These are phyloP conservation scores for Corylus heterophylla DNA, from an alignment of 306 rosid species.

Conservation along the genomic window DNA sequence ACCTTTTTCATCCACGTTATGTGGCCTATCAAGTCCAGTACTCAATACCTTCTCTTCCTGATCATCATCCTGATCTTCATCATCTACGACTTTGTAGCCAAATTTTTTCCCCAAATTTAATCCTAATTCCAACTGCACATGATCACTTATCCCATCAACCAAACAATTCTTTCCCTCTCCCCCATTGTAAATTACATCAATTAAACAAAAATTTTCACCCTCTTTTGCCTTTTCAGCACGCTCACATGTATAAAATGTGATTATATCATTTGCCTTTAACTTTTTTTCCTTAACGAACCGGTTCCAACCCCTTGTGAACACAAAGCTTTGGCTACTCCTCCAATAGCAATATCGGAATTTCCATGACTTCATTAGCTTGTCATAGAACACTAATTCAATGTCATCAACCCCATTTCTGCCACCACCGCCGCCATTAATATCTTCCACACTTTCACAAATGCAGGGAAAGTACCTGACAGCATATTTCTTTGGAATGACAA, in stretches of 20 bases:
- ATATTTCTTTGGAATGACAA: conserved; percentile 75
- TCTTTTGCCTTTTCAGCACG: conserved; percentile 24
- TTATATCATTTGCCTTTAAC: conserved; percentile 43
- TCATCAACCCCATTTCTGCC: conserved; percentile 17
- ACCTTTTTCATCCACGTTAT: conserved; percentile 30
- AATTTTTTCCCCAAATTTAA: conserved; percentile 17
- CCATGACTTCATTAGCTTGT: conserved; percentile 44
- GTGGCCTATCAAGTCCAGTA: neutral
- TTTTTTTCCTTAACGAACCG: conserved; percentile 51
- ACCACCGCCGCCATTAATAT: neutral
- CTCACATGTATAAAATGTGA: conserved; percentile 47
- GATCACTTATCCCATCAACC: conserved; percentile 7
- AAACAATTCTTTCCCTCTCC: conserved; percentile 15
- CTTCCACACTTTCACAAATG: conserved; percentile 31
- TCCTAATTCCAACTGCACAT: conserved; percentile 3
- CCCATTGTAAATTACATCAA: conserved; percentile 35
- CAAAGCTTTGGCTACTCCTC: conserved; percentile 54
- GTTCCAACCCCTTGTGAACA: conserved; percentile 63
- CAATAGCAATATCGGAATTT: conserved; percentile 55
- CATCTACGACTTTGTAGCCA: conserved; percentile 6
- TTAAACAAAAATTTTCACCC: conserved; percentile 38
- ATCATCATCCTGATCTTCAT: neutral
- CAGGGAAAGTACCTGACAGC: conserved; percentile 71
- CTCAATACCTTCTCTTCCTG: conserved; percentile 18
- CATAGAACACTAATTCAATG: conserved; percentile 45